Base-by-base conservation (phyloP, 306 rosid species). In the Acmispon strigosus region DNA sequence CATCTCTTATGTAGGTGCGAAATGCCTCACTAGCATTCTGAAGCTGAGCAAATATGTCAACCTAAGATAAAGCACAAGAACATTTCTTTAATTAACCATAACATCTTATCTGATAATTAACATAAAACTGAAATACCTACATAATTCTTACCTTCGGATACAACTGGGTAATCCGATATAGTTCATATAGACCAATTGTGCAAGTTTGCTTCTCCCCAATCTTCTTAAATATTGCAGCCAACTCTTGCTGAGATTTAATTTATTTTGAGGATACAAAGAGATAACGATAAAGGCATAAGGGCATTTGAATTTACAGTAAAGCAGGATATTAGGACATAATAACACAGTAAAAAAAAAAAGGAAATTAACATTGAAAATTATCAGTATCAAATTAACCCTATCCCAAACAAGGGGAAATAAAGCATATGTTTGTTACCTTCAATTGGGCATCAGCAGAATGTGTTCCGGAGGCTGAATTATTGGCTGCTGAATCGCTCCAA, bases 171-270 rank as follows among this genome's bases (percentile, higher is more conserved):
- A 95, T 95, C 52, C 96, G 92, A 77, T 91, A 95, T 14, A 95
- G 83, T 63, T 95, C 99, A 72, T 85, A 86, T 18, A 95, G 85
- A 79, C 99, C 99, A 81, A 87, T 95, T 54, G 91, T 82, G 83
- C 99, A 95, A 22, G 97, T 95, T 84, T 95, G 99, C 89, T 95
- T 95, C 78, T 95, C 99, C 5, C 99, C 99, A 62, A 95, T 95
- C 87, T 95, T 95, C 86, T 95, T 95, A 81, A 95, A 95, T 79
- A 95, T 95, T 27, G 99, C 96, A 79, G 93, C 99, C 70, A 95
- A 92, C 84, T 95, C 99, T 95, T 87, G 97, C 99, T 95, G 86
- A 32, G 37, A 32, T 32, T 32, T 50, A 76, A 65, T 82, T 43
- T 27, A 19, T 44, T 52, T 67, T 2, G 7, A 59, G 67, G 62